These are phyloP conservation scores for Chytriomyces confervae DNA, from an alignment of 192 early-diverging fungal genomes.

Conservation along the genomic window DNA sequence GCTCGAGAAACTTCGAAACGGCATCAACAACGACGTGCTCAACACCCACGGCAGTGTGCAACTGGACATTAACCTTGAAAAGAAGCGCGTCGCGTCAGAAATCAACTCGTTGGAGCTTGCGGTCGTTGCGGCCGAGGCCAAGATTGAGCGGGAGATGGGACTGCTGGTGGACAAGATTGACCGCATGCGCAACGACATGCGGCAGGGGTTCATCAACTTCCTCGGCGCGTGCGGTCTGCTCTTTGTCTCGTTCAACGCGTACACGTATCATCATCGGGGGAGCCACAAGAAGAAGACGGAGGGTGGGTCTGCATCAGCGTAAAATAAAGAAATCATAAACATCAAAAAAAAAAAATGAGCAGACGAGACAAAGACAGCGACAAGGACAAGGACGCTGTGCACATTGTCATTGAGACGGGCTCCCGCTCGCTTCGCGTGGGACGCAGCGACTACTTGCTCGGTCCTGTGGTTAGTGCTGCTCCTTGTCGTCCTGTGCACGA, in stretches of 20 bases:
- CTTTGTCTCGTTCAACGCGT: not conserved
- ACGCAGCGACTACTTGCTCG: conserved; percentile 76
- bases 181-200: conserved; percentile 15
- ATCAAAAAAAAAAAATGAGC: not conserved
- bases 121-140: conserved; percentile 40
- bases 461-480: conserved; percentile 65
- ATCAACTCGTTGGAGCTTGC: conserved; percentile 53
- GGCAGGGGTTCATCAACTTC: conserved; percentile 8
- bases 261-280: not conserved
- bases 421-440: conserved; percentile 79
- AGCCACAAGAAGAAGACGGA: not conserved
- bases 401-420: conserved; percentile 88
- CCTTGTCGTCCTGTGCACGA: not conserved
- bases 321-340: not conserved
- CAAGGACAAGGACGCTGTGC: conserved; percentile 68
- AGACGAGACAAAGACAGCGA: too few species aligned
- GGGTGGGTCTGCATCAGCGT: too few species aligned
- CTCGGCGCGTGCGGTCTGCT: not conserved
- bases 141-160: conserved; percentile 50
- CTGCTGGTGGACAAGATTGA: conserved; percentile 36
- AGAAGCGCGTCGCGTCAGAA: conserved; percentile 84
- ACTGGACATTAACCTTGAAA: conserved; percentile 89
- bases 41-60: conserved; percentile 81
- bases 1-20: conserved; percentile 79
- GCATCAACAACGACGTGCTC: conserved; percentile 77